phyloP scores from a whole-genome alignment of 2,329 filamentous ascomycete genomes.

The Lachnellula suecica region DNA sequence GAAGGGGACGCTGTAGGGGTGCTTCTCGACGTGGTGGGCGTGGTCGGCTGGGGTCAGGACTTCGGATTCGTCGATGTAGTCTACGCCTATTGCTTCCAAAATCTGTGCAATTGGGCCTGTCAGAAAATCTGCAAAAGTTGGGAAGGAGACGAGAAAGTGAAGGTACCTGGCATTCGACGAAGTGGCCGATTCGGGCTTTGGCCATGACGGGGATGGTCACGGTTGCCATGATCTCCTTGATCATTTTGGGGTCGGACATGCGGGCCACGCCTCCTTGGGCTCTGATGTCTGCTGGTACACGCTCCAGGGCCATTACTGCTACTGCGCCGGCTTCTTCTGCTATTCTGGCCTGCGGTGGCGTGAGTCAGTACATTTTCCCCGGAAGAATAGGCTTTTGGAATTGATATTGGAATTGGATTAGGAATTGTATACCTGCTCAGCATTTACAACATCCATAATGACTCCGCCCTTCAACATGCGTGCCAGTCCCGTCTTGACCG shows the following conservation, averaged over 20 bases:
- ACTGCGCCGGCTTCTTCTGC: slow-evolving; percentile 94
- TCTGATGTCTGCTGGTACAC: slow-evolving; percentile 94
- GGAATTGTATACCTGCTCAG: slow-evolving; percentile 62
- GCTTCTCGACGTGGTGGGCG: slow-evolving; percentile 88
- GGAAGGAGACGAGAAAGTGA: neutral
- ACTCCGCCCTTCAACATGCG: slow-evolving; percentile 99
- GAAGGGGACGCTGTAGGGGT: slow-evolving; percentile 79
- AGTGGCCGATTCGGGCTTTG: slow-evolving; percentile 95
- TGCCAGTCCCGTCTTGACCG: slow-evolving; percentile 90
- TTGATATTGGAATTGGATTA: neutral
- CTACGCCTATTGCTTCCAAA: slow-evolving; percentile 89
- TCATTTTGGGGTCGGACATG: slow-evolving; percentile 95
- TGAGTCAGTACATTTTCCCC: slow-evolving; percentile 11
- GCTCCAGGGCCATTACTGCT: slow-evolving; percentile 98
- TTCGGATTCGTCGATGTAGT: slow-evolving; percentile 98
- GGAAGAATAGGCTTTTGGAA: neutral
- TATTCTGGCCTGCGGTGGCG: slow-evolving; percentile 70
- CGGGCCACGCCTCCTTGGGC: slow-evolving; percentile 88
- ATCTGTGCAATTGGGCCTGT: slow-evolving; percentile 55
- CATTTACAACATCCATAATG: slow-evolving; percentile 98
- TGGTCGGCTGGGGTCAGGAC: slow-evolving; percentile 94
- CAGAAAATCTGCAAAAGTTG: slow-evolving; percentile 1
- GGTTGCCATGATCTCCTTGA: slow-evolving; percentile 89
- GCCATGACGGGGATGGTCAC: slow-evolving; percentile 99
- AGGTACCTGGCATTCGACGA: slow-evolving; percentile 85